Evolutionary conservation across 306 rosid species (phyloP).

Genomic region (Mimosa pudica): DNA sequence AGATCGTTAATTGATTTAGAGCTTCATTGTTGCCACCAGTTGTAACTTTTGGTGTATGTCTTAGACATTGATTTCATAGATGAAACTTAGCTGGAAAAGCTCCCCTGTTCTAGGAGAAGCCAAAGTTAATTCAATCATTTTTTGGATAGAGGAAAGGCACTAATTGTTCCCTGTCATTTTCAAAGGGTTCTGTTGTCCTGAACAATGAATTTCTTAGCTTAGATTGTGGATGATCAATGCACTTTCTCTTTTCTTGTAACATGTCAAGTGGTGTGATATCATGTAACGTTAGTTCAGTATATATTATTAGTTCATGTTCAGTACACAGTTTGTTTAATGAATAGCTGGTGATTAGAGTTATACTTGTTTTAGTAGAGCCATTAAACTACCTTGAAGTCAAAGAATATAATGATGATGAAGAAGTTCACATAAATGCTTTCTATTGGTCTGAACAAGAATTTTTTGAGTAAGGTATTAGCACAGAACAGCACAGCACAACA

Average conservation of each 20-base stretch:
- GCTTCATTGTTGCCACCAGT: background rate
- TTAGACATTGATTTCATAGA: slow-evolving; percentile 1
- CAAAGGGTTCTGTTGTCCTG: background rate
- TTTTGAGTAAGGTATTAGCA: slow-evolving; percentile 23
- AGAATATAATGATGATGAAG: slow-evolving; percentile 6
- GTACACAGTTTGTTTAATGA: background rate
- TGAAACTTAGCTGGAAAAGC: background rate
- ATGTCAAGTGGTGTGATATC: background rate
- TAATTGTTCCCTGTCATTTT: background rate
- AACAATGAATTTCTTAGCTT: background rate
- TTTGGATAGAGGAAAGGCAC: background rate
- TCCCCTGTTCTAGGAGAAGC: slow-evolving; percentile 6
- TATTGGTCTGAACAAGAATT: slow-evolving; percentile 9
- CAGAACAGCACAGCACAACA: background rate
- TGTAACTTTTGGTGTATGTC: background rate
- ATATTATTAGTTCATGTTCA: background rate
- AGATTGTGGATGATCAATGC: background rate
- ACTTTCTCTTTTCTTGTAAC: background rate
- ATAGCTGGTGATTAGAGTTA: background rate
- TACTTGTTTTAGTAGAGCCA: slow-evolving; percentile 11
- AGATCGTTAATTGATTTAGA: background rate
- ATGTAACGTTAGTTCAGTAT: background rate
- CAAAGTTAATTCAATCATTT: background rate
- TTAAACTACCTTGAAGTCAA: slow-evolving; percentile 33
- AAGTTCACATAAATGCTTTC: slow-evolving; percentile 24